Evolutionary conservation across 192 early-diverging fungal species (phyloP).

Genomic region (Diversispora eburnea): DNA sequence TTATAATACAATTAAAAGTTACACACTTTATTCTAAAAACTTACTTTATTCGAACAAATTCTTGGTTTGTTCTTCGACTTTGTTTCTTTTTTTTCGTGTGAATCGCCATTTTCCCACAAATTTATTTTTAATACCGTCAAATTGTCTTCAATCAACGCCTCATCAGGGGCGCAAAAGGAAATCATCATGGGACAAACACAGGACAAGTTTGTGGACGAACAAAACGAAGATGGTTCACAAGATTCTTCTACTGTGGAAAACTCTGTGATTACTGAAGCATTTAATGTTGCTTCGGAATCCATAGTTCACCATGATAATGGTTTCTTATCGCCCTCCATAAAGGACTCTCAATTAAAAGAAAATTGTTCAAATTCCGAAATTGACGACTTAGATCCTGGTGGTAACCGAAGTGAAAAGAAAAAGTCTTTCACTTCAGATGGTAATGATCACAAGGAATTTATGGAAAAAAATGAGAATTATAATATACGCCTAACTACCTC

Average conservation of each 20-base stretch:
- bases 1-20: neutral
- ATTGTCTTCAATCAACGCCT: slow-evolving; percentile 23
- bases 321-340: slow-evolving; percentile 6
- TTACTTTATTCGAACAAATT: neutral
- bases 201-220: neutral
- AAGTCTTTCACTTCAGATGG: slow-evolving; percentile 6
- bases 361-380: slow-evolving; percentile 10
- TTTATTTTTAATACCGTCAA: slow-evolving; percentile 22
- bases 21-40: neutral
- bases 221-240: slow-evolving; percentile 5
- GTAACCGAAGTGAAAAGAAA: neutral
- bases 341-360: neutral
- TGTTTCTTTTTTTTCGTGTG: neutral
- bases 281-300: slow-evolving; percentile 4
- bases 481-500: slow-evolving; percentile 8
- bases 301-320: slow-evolving; percentile 4
- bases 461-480: neutral
- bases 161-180: slow-evolving; percentile 12
- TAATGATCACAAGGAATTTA: neutral
- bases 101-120: neutral
- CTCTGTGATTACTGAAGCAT: slow-evolving; percentile 8
- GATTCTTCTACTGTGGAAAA: neutral
- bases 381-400: neutral
- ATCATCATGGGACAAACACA: slow-evolving; percentile 24
- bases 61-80: neutral